Base-by-base conservation (phyloP, 1,284 basidiomycete species). In the Sphagnurus paluster region DNA sequence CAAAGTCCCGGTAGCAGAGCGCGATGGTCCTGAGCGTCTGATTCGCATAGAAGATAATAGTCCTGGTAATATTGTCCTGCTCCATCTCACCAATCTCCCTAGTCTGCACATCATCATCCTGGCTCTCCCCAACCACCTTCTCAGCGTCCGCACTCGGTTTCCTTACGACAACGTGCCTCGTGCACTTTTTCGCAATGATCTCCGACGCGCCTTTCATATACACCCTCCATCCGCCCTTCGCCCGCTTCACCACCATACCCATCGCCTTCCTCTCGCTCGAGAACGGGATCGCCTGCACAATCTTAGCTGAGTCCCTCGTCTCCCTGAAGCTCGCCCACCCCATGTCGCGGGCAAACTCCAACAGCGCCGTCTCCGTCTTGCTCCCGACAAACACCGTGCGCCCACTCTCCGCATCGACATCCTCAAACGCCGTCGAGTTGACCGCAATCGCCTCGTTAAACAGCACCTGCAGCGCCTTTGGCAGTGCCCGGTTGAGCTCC, bases 381-480 rank as follows among this genome's bases (percentile, higher is more conserved):
- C 83, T 93, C 5, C 97, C 96, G 41, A 98, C 79, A 61, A 98
- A 97, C 17, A 80, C 72, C 28, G 69, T 57, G 53, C 82, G 72
- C n/a, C 79, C 82, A 5, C 77, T 79, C 35, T 82, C 82, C 19
- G 80, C 70, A 63, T 92, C 81, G 32, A 63, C 70, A 57, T 94
- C 92, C 68, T 96, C 89, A 67, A 98, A 99, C 10, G 95, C 96
- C 6, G 96, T 98, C 8, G 93, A 95, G 71, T 98, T 98, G 69
- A 97, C 74, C 28, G 90, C 84, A 57, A 98, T 91, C 13, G 90
- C 81, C 50, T 87, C 84, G 66, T 96, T 97, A 66, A 98, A 79
- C 2, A 96, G 72, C 5, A 72, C 72, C 47, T 74, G 75, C 5
- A 96, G 71, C 20, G 81, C 72, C 0, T 79, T 77, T 0, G 83